phyloP scores from a whole-genome alignment of 1,284 basidiomycete species.

The Meira miltonrushii region DNA sequence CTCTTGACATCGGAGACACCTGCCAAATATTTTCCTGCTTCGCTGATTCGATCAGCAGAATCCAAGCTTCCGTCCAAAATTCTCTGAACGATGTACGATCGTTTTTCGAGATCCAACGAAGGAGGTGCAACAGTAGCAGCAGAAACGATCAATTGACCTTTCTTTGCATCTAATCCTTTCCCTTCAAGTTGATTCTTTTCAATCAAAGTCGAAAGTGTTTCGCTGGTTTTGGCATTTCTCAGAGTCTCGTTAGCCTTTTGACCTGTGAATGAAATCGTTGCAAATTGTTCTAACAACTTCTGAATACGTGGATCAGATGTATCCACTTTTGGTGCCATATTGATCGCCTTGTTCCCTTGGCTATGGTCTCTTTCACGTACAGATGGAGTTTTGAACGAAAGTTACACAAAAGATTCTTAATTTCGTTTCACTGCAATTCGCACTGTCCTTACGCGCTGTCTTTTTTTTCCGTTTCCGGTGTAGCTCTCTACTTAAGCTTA shows the following conservation, averaged over 20 bases:
- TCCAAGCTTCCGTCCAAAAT: slow-evolving; percentile 71
- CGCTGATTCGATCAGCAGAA: slow-evolving; percentile 73
- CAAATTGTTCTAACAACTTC: slow-evolving; percentile 65
- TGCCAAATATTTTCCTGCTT: slow-evolving; percentile 67
- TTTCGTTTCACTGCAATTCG: not conserved
- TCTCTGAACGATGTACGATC: slow-evolving; percentile 65
- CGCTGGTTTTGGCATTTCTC: slow-evolving; percentile 42
- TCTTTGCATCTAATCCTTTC: slow-evolving; percentile 68
- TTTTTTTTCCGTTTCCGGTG: no score
- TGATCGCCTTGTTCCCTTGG: not conserved
- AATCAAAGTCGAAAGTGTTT: slow-evolving; percentile 67
- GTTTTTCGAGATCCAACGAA: slow-evolving; percentile 63
- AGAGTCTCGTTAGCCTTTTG: slow-evolving; percentile 69
- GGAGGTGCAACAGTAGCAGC: slow-evolving; percentile 60
- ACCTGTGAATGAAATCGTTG: slow-evolving; percentile 70
- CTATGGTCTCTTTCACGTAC: no score
- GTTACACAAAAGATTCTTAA: not conserved
- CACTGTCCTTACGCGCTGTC: not conserved
- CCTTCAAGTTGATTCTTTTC: slow-evolving; percentile 51
- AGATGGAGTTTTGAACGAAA: no score
- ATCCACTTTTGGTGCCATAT: slow-evolving; percentile 59
- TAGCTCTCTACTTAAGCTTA: no score
- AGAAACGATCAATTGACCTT: slow-evolving; percentile 67
- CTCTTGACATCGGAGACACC: slow-evolving; percentile 57
- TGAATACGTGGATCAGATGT: slow-evolving; percentile 53